Conservation (phyloP, 306 rosid genomes). For the Luffa aegyptiaca region DNA sequence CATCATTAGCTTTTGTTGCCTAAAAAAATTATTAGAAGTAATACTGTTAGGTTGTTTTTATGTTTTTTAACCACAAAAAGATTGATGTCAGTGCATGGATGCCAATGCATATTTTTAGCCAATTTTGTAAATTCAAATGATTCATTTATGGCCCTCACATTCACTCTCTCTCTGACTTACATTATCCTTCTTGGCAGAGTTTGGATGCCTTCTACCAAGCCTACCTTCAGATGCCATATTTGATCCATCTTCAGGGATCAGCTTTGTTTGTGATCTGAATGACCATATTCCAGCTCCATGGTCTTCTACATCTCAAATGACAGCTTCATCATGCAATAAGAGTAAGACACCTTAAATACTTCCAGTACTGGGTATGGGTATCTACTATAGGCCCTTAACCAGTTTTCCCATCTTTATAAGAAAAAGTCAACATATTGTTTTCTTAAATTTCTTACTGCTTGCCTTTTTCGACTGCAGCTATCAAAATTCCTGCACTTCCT, state of each 20-base stretch:
- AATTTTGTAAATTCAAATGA: not conserved
- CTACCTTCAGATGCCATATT: slow-evolving; percentile 89
- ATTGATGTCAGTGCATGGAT: not conserved
- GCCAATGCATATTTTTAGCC: not conserved
- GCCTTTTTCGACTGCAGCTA: slow-evolving; percentile 38
- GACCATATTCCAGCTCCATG: slow-evolving; percentile 98
- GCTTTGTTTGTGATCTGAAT: slow-evolving; percentile 87
- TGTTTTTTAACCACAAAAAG: not conserved
- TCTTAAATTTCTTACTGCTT: not conserved
- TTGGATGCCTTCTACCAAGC: slow-evolving; percentile 88
- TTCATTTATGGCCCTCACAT: not conserved
- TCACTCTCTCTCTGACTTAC: not conserved
- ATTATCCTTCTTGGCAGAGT: slow-evolving; percentile 36
- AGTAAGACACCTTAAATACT: slow-evolving; percentile 25
- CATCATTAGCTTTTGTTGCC: not conserved
- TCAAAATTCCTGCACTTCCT: slow-evolving; percentile 96
- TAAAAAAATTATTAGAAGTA: not conserved
- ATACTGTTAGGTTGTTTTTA: not conserved
- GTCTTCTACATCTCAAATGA: slow-evolving; percentile 56
- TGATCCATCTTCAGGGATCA: slow-evolving; percentile 66
- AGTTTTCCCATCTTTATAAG: not conserved
- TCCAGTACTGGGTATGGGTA: slow-evolving; percentile 2
- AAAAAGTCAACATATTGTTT: not conserved
- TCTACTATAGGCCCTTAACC: not conserved
- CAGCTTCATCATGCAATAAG: slow-evolving; percentile 73